Conservation (phyloP, 345 rosid genomes). For the Leavenworthia alabamica region DNA sequence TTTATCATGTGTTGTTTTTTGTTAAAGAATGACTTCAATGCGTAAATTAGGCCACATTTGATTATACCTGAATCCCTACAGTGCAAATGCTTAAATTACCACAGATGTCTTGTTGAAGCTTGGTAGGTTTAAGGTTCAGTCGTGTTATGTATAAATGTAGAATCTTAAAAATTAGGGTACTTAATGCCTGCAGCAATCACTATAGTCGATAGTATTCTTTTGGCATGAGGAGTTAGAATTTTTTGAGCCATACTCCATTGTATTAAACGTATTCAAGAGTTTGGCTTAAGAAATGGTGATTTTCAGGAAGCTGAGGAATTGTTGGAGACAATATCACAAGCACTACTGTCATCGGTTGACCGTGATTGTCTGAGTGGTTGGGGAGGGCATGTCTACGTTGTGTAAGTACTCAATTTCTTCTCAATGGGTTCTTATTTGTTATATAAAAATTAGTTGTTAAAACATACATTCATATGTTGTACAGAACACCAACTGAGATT, state of each 20-base stretch:
- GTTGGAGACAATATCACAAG: conserved; percentile 84
- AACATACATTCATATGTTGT: conserved; percentile 14
- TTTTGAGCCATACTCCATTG: background rate
- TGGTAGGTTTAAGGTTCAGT: background rate
- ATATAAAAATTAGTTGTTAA: background rate
- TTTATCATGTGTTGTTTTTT: background rate
- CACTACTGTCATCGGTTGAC: conserved; percentile 80
- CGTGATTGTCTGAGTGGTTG: conserved; percentile 98
- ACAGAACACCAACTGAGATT: conserved; percentile 84
- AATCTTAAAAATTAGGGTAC: background rate
- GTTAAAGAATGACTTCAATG: too few species aligned
- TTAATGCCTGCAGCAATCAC: background rate
- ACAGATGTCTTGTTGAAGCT: background rate
- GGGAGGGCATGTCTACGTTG: conserved; percentile 95
- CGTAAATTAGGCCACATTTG: too few species aligned
- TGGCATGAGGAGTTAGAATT: background rate
- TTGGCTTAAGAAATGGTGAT: background rate
- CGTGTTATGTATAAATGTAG: background rate
- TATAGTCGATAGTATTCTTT: background rate
- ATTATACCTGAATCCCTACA: too few species aligned
- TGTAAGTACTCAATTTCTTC: conserved; percentile 49
- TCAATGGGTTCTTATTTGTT: background rate
- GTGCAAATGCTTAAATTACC: background rate
- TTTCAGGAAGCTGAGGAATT: conserved; percentile 84
- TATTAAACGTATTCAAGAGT: background rate